phyloP scores from a whole-genome alignment of 129 eudicot genomes.

The Helichrysum umbraculigerum region DNA sequence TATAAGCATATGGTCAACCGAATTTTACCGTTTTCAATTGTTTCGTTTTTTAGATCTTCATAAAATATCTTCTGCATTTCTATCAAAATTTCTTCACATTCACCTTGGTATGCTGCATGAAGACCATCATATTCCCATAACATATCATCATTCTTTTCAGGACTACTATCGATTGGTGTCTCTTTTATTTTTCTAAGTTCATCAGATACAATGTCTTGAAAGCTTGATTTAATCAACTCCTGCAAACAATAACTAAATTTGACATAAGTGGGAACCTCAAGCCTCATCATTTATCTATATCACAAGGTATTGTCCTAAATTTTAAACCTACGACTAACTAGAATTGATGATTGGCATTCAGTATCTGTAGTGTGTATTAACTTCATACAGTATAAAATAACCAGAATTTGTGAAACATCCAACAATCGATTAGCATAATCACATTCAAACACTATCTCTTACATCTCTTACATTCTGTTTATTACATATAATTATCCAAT shows the following conservation, averaged over 20 bases:
- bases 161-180: slow-evolving; percentile 29
- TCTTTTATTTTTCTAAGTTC: slow-evolving; percentile 66
- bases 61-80: slow-evolving; percentile 93
- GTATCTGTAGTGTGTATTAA: not conserved
- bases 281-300: slow-evolving; percentile 8
- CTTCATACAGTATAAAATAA: not conserved
- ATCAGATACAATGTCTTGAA: slow-evolving; percentile 78
- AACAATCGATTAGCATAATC: not conserved
- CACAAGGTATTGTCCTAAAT: not conserved
- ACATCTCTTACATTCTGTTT: not conserved
- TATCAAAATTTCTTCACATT: slow-evolving; percentile 81
- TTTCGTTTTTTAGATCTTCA: slow-evolving; percentile 62
- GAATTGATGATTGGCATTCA: not conserved
- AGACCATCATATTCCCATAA: slow-evolving; percentile 95
- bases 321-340: not conserved
- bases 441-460: not conserved
- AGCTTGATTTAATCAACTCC: slow-evolving; percentile 65
- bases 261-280: slow-evolving; percentile 3
- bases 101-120: slow-evolving; percentile 65
- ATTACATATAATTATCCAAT: not conserved
- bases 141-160: slow-evolving; percentile 49
- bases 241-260: slow-evolving; percentile 32
- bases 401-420: not conserved
- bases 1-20: not conserved
- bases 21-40: slow-evolving; percentile 45